A percentile compares a stretch with the other conserved stretches of the same genome.
phyloP scores from a whole-genome alignment of 1,284 basidiomycete species.

The Ceratorhiza oryzae-sativae region DNA sequence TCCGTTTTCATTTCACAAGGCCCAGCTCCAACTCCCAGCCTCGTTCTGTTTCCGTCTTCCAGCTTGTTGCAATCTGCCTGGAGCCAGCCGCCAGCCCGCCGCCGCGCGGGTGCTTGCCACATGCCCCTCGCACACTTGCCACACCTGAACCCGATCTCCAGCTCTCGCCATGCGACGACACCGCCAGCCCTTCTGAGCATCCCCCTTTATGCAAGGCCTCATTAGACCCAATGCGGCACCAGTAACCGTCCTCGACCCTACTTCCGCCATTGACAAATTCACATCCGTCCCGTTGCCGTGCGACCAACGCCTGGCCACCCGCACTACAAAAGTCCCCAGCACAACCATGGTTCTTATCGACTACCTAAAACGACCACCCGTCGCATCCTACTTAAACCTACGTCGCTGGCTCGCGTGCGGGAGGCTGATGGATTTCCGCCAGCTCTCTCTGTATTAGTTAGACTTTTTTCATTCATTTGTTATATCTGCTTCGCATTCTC shows the following conservation, averaged over 20 bases:
- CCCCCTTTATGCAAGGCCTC: not conserved
- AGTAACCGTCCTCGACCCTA: conserved; percentile 2
- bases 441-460: not conserved
- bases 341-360: not conserved
- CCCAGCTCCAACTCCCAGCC: too few species aligned
- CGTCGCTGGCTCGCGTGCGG: not conserved
- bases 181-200: not conserved
- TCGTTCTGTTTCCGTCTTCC: too few species aligned
- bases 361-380: not conserved
- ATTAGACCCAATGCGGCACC: not conserved
- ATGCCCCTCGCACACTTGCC: too few species aligned
- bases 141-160: not conserved
- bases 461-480: not conserved
- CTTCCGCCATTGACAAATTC: not conserved
- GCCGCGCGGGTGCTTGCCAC: too few species aligned
- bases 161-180: not conserved
- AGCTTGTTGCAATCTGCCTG: too few species aligned
- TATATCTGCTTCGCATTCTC: not conserved
- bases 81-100: too few species aligned
- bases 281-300: not conserved
- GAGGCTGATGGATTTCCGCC: not conserved
- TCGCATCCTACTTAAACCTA: not conserved
- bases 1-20: not conserved
- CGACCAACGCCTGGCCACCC: not conserved
- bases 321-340: not conserved